These are phyloP conservation scores for Fraxinus anomala DNA, from an alignment of 257 asterid species.

Conservation along the genomic window DNA sequence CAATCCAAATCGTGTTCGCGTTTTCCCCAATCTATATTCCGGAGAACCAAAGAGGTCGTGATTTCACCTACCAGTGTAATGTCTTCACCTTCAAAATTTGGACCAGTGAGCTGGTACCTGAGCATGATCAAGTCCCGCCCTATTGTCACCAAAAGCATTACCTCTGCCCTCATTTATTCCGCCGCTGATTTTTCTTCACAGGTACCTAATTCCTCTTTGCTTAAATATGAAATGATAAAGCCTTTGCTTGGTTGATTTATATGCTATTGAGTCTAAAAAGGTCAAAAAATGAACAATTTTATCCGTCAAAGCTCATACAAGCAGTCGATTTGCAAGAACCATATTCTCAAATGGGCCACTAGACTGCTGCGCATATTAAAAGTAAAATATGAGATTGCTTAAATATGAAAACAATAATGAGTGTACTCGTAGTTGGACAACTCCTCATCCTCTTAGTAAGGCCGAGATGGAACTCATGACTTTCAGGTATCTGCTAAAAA, in stretches of 20 bases:
- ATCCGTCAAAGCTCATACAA: not conserved
- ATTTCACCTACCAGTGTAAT: conserved; percentile 28
- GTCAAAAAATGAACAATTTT: not conserved
- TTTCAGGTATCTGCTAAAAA: not conserved
- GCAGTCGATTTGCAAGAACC: not conserved
- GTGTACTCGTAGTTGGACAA: not conserved
- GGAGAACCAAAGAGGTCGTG: conserved; percentile 34
- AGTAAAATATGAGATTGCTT: not conserved
- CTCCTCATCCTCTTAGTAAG: not conserved
- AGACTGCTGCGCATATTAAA: not conserved
- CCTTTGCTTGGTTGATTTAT: not conserved
- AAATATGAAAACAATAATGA: not conserved
- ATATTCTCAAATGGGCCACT: not conserved
- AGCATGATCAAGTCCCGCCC: conserved; percentile 62
- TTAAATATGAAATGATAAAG: not conserved
- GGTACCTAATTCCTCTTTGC: conserved; percentile 36
- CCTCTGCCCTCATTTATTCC: conserved; percentile 69
- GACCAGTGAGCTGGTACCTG: conserved; percentile 70
- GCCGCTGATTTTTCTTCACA: conserved; percentile 89
- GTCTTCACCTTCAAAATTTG: conserved; percentile 34
- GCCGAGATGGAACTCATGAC: not conserved
- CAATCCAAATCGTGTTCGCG: conserved; percentile 42
- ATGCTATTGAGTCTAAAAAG: not conserved
- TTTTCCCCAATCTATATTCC: conserved; percentile 34
- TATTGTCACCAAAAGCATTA: conserved; percentile 70